These are phyloP conservation scores for Ochetophila trinervis DNA, from an alignment of 306 rosid genomes.

Conservation along the genomic window DNA sequence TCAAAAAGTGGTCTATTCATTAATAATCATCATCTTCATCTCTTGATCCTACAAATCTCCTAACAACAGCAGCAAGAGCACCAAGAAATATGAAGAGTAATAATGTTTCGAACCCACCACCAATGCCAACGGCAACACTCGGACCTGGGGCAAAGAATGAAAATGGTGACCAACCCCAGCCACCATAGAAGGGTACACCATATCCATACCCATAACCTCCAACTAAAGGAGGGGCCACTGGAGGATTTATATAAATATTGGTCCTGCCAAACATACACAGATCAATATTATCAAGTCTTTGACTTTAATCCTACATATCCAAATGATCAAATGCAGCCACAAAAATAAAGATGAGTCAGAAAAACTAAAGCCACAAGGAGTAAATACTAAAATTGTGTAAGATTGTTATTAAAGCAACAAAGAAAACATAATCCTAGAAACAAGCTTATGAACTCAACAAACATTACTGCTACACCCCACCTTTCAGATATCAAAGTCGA, in stretches of 20 bases:
- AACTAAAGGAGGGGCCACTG: constrained; percentile 74
- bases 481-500: neutral
- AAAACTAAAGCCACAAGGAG: neutral
- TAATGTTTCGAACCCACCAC: constrained; percentile 80
- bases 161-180: constrained; percentile 98
- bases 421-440: neutral
- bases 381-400: neutral
- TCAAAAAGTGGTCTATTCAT: neutral
- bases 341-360: neutral
- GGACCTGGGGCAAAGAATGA: constrained; percentile 93
- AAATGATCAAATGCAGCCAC: neutral
- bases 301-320: neutral
- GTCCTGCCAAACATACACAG: constrained; percentile 48
- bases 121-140: constrained; percentile 73
- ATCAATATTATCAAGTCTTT: neutral
- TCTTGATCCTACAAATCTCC: constrained; percentile 64
- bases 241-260: constrained; percentile 82
- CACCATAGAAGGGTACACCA: constrained; percentile 74
- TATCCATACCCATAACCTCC: constrained; percentile 90
- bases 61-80: constrained; percentile 68
- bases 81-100: constrained; percentile 66
- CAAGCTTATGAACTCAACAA: neutral
- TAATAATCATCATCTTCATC: constrained; percentile 48
- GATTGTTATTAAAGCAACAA: neutral
- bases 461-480: neutral